phyloP scores from a whole-genome alignment of 1,284 basidiomycete species.

The Ceratobasidium sp. region DNA sequence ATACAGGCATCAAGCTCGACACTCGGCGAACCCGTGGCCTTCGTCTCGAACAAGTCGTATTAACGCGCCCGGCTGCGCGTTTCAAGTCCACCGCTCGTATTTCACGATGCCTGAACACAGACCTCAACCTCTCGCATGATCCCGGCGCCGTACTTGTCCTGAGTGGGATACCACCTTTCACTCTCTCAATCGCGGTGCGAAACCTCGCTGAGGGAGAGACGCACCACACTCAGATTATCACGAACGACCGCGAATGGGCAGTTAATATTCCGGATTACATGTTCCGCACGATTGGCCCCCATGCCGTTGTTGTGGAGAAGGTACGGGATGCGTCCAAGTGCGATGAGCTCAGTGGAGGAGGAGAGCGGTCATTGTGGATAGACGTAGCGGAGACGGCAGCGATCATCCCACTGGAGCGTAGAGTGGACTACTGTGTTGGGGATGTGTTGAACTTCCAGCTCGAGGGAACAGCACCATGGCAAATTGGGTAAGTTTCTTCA shows the following conservation, averaged over 20 bases:
- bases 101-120: conserved; percentile 80
- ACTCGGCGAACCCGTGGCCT: conserved; percentile 72
- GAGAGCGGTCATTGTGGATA: conserved; percentile 73
- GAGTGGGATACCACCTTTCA: conserved; percentile 90
- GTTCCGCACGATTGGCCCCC: conserved; percentile 81
- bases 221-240: conserved; percentile 60
- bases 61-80: conserved; percentile 76
- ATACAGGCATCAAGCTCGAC: conserved; percentile 60
- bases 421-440: conserved; percentile 88
- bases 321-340: conserved; percentile 84
- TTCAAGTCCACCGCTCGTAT: conserved; percentile 76
- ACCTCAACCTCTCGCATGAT: conserved; percentile 59
- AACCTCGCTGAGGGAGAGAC: conserved; percentile 71
- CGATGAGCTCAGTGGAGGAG: conserved; percentile 68
- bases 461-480: conserved; percentile 97
- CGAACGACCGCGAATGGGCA: conserved; percentile 73
- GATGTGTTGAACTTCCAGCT: conserved; percentile 92
- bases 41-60: conserved; percentile 86
- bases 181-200: conserved; percentile 77
- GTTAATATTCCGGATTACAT: conserved; percentile 76
- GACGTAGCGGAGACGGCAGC: conserved; percentile 96
- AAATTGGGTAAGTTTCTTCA: conserved; percentile 72
- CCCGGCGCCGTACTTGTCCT: conserved; percentile 69
- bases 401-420: conserved; percentile 83
- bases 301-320: conserved; percentile 80